Evolutionary conservation across 371 early-diverging fungal species (phyloP).

Genomic region (Blakeslea trispora): DNA sequence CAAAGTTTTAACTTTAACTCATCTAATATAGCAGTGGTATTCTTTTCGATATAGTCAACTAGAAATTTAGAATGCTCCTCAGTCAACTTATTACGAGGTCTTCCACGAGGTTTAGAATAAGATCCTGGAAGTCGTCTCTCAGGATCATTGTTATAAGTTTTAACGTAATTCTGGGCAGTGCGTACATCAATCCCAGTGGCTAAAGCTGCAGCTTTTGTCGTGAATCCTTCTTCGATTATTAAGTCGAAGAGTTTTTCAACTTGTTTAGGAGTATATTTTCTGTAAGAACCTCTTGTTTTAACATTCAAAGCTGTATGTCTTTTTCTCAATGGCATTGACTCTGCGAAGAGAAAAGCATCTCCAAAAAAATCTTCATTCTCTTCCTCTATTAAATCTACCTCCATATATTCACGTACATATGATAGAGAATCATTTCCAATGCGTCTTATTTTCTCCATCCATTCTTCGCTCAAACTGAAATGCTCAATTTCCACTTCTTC

Average conservation of each 20-base stretch:
- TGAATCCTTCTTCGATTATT: conserved; percentile 25
- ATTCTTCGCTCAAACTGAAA: conserved; percentile 24
- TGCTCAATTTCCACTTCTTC: conserved; percentile 26
- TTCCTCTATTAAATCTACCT: conserved; percentile 23
- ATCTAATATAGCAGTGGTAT: conserved; percentile 19
- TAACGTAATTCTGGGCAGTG: conserved; percentile 28
- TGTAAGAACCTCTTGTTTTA: conserved; percentile 28
- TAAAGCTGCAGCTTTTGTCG: conserved; percentile 25
- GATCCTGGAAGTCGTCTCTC: conserved; percentile 24
- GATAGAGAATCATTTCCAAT: conserved; percentile 23
- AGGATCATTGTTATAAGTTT: conserved; percentile 24
- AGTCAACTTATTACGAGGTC: conserved; percentile 23
- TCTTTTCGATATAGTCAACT: conserved; percentile 21
- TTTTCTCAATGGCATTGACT: conserved; percentile 24
- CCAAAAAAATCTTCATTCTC: conserved; percentile 25
- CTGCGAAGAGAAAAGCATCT: conserved; percentile 26
- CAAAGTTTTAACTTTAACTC: conserved; percentile 1
- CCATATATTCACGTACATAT: conserved; percentile 24
- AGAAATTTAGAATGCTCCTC: conserved; percentile 25
- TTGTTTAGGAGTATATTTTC: conserved; percentile 24
- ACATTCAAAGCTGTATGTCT: conserved; percentile 24
- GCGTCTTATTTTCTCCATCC: conserved; percentile 25
- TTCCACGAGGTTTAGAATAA: conserved; percentile 24
- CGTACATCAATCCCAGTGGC: conserved; percentile 26
- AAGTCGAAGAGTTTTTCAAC: conserved; percentile 26